A percentile compares a stretch with the other conserved stretches of the same genome.
These are phyloP conservation scores for Murraya koenigii DNA, from an alignment of 345 rosid genomes.

Conservation along the genomic window DNA sequence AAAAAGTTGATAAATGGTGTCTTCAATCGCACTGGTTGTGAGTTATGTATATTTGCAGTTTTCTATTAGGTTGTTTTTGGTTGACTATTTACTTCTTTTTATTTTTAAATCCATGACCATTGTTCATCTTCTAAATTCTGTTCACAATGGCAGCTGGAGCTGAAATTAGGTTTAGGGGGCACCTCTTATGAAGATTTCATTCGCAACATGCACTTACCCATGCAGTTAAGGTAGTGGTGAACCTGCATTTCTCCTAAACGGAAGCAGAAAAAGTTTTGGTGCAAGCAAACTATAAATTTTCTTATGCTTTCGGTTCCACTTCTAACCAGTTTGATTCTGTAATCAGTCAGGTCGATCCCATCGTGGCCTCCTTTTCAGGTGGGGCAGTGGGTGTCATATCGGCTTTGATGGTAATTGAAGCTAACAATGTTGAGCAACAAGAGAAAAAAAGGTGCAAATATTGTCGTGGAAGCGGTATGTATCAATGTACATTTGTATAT, in stretches of 20 bases:
- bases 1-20: neutral
- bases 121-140: slow-evolving; percentile 4
- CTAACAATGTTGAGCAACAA: slow-evolving; percentile 82
- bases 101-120: neutral
- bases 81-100: neutral
- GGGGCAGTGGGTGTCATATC: slow-evolving; percentile 98
- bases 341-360: slow-evolving; percentile 94
- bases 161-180: slow-evolving; percentile 86
- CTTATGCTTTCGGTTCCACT: neutral
- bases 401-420: slow-evolving; percentile 92
- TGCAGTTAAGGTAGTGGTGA: slow-evolving; percentile 70
- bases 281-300: neutral
- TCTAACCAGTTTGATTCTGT: slow-evolving; percentile 18
- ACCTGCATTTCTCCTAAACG: slow-evolving; percentile 6
- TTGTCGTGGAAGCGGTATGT: slow-evolving; percentile 85
- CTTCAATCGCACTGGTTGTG: neutral
- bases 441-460: slow-evolving; percentile 95
- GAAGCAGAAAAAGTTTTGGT: slow-evolving; percentile 12
- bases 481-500: slow-evolving; percentile 10
- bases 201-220: slow-evolving; percentile 70
- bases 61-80: neutral
- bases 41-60: neutral
- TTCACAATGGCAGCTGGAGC: slow-evolving; percentile 65
- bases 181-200: slow-evolving; percentile 96
- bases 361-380: slow-evolving; percentile 94